phyloP scores from a whole-genome alignment of 78 protist species.

The Speleostelium caveatum region DNA sequence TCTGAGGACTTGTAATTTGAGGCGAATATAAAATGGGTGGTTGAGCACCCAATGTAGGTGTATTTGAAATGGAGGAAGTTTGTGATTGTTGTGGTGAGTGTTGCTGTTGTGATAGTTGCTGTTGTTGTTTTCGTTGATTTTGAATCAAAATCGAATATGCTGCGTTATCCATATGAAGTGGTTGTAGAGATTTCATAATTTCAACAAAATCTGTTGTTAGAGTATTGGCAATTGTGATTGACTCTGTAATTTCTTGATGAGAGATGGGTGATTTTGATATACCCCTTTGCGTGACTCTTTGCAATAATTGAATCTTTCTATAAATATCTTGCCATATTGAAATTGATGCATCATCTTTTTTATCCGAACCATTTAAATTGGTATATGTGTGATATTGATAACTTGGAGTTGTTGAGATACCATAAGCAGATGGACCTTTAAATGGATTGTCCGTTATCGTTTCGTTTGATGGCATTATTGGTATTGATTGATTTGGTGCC shows the following conservation, averaged over 20 bases:
- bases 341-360: background rate
- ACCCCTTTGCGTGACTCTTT: background rate
- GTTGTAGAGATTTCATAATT: slow-evolving; percentile 15
- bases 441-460: slow-evolving; percentile 25
- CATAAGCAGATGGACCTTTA: slow-evolving; percentile 46
- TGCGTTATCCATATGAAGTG: background rate
- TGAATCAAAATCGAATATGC: background rate
- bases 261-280: slow-evolving; percentile 1
- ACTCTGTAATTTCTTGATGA: slow-evolving; percentile 32
- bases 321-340: slow-evolving; percentile 31
- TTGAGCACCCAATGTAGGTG: slow-evolving; percentile 69
- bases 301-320: background rate
- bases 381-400: background rate
- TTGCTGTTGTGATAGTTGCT: background rate
- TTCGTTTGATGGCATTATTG: background rate
- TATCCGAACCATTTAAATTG: background rate
- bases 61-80: slow-evolving; percentile 62
- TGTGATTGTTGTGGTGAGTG: background rate
- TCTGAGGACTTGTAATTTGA: slow-evolving; percentile 10
- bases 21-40: slow-evolving; percentile 1
- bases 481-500: too few relatives aligned
- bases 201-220: slow-evolving; percentile 39
- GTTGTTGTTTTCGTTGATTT: background rate
- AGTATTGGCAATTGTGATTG: slow-evolving; percentile 9
- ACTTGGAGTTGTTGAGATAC: slow-evolving; percentile 61